phyloP scores from a whole-genome alignment of 176 grass and related monocot genomes.

The Poa pratensis region DNA sequence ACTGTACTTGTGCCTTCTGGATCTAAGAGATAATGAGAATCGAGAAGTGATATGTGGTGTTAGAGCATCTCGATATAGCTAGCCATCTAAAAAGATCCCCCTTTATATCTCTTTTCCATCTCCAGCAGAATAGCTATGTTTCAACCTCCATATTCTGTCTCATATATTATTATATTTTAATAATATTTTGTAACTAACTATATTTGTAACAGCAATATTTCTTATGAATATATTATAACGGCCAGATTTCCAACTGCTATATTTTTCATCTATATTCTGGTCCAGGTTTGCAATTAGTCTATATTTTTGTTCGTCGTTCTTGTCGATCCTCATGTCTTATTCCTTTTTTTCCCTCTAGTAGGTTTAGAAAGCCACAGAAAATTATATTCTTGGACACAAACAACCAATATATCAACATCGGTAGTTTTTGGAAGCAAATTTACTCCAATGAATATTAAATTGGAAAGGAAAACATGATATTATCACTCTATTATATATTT shows the following conservation, averaged over 20 bases:
- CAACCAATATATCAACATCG: background rate
- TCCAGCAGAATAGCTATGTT: background rate
- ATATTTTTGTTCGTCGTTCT: background rate
- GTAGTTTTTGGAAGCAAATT: background rate
- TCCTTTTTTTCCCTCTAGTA: background rate
- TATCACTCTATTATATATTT: background rate
- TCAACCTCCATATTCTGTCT: background rate
- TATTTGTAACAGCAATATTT: background rate
- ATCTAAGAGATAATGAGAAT: background rate
- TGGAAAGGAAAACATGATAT: background rate
- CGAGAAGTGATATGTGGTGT: slow-evolving; percentile 5
- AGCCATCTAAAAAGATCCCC: background rate
- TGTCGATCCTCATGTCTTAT: too few relatives aligned
- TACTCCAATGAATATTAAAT: background rate
- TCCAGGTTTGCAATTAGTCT: background rate
- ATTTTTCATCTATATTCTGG: background rate
- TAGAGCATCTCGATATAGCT: background rate
- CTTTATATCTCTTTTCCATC: background rate
- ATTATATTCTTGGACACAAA: background rate
- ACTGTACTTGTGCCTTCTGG: background rate
- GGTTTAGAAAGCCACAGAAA: background rate
- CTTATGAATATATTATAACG: background rate
- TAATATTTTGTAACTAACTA: background rate
- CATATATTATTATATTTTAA: background rate
- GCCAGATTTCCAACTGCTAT: background rate